Evolutionary conservation across 2,329 filamentous ascomycete species (phyloP).

Genomic region (Hawksworthiomyces lignivorus): DNA sequence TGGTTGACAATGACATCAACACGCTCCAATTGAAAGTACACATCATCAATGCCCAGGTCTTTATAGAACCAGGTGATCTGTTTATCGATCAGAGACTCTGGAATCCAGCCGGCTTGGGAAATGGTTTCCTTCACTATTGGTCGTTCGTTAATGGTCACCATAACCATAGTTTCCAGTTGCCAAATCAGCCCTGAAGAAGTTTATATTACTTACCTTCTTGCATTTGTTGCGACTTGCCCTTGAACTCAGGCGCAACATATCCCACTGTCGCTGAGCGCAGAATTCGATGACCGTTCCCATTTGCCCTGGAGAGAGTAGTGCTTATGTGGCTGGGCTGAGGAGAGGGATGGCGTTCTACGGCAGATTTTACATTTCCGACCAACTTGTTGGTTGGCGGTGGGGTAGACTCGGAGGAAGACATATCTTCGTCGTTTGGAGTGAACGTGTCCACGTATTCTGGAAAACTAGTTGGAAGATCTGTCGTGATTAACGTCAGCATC

Average conservation of each 20-base stretch:
- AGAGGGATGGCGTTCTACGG: conserved; percentile 61
- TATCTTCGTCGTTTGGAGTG: conserved; percentile 23
- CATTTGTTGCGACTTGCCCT: conserved; percentile 90
- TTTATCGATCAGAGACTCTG: conserved; percentile 69
- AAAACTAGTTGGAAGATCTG: conserved; percentile 26
- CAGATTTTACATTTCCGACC: conserved; percentile 22
- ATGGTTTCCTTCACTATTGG: conserved; percentile 69
- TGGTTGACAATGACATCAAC: conserved; percentile 84
- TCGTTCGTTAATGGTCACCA: no score
- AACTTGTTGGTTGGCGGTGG: conserved; percentile 19
- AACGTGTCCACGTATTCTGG: conserved; percentile 27
- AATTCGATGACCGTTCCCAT: conserved; percentile 60
- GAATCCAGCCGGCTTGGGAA: conserved; percentile 76
- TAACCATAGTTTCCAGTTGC: no score
- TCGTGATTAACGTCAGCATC: conserved; percentile 22
- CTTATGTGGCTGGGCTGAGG: conserved; percentile 82
- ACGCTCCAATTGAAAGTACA: conserved; percentile 90
- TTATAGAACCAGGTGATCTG: conserved; percentile 98
- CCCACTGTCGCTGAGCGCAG: conserved; percentile 85
- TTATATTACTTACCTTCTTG: conserved; percentile 58
- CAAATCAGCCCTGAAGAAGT: no score
- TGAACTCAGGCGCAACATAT: conserved; percentile 90
- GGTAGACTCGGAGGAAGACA: conserved; percentile 18
- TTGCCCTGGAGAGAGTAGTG: conserved; percentile 45
- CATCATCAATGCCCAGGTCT: conserved; percentile 90